These are phyloP conservation scores for Trebouxia sp. DNA, from an alignment of 139 green algal genomes.

Conservation along the genomic window DNA sequence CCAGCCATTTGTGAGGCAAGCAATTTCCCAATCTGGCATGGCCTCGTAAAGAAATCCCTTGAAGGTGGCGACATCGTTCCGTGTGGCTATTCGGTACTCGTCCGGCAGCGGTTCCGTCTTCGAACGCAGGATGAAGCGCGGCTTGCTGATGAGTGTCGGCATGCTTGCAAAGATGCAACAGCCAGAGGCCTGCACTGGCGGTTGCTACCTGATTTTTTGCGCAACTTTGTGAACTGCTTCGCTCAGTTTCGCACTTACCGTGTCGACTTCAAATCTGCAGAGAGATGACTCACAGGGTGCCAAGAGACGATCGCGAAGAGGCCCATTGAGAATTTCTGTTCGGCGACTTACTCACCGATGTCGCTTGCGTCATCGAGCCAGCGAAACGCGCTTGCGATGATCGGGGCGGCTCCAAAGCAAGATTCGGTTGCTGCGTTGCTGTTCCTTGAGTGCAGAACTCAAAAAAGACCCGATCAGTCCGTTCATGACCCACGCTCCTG, in stretches of 20 bases:
- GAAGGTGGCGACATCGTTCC: not conserved
- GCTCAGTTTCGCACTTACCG: not conserved
- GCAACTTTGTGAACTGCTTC: not conserved
- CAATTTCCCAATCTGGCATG: constrained; percentile 21
- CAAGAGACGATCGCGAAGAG: not conserved
- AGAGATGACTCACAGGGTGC: not conserved
- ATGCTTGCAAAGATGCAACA: not conserved
- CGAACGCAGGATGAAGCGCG: not conserved
- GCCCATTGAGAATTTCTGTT: too few relatives aligned
- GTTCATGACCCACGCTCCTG: too few relatives aligned
- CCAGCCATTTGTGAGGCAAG: not conserved
- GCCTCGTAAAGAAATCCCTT: constrained; percentile 5
- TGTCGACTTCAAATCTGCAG: not conserved
- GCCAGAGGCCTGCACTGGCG: not conserved
- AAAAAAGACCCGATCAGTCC: too few relatives aligned
- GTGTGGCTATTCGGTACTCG: not conserved
- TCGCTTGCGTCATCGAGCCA: too few relatives aligned
- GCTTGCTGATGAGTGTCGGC: not conserved
- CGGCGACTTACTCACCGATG: too few relatives aligned
- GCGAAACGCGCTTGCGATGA: too few relatives aligned
- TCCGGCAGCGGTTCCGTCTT: not conserved
- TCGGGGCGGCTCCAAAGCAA: too few relatives aligned
- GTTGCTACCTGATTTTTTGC: too few relatives aligned
- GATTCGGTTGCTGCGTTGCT: too few relatives aligned
- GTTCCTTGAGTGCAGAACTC: too few relatives aligned